A percentile compares a stretch with the other conserved stretches of the same genome.
Evolutionary conservation across 306 rosid genomes (phyloP).

Genomic region (Fagus sylvatica): DNA sequence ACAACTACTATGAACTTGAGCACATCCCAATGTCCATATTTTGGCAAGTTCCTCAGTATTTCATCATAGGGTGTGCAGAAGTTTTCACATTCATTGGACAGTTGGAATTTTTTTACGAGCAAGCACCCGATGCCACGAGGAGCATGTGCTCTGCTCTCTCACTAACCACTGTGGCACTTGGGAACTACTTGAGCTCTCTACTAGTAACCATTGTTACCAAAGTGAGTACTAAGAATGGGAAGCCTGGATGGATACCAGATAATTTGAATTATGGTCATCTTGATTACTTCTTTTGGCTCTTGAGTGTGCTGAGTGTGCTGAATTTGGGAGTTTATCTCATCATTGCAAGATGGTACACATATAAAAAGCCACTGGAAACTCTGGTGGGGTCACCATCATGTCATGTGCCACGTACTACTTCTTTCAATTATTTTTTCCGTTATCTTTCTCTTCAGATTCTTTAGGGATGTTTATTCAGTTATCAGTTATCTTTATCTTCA

Average conservation of each 20-base stretch:
- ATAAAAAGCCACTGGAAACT: conserved; percentile 49
- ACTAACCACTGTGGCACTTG: conserved; percentile 47
- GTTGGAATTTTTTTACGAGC: conserved; percentile 55
- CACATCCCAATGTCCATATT: conserved; percentile 47
- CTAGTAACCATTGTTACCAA: conserved; percentile 45
- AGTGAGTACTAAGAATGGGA: conserved; percentile 31
- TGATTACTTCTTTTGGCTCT: conserved; percentile 51
- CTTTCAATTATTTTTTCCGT: too few species aligned
- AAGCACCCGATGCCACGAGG: conserved; percentile 60
- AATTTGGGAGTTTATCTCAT: conserved; percentile 40
- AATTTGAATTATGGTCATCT: conserved; percentile 51
- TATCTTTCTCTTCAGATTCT: too few species aligned
- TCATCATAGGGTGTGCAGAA: conserved; percentile 53
- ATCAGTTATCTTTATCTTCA: too few species aligned
- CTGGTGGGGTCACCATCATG: too few species aligned
- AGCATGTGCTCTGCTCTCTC: conserved; percentile 51
- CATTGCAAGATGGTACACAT: conserved; percentile 53
- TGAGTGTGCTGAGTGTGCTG: conserved; percentile 41
- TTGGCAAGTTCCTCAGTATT: conserved; percentile 63
- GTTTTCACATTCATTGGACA: conserved; percentile 47
- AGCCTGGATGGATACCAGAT: conserved; percentile 53
- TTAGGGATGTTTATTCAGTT: too few species aligned
- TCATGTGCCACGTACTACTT: too few species aligned
- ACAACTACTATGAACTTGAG: conserved; percentile 33
- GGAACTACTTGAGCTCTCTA: conserved; percentile 52